Evolutionary conservation across 306 rosid species (phyloP).

Genomic region (Geum urbanum): DNA sequence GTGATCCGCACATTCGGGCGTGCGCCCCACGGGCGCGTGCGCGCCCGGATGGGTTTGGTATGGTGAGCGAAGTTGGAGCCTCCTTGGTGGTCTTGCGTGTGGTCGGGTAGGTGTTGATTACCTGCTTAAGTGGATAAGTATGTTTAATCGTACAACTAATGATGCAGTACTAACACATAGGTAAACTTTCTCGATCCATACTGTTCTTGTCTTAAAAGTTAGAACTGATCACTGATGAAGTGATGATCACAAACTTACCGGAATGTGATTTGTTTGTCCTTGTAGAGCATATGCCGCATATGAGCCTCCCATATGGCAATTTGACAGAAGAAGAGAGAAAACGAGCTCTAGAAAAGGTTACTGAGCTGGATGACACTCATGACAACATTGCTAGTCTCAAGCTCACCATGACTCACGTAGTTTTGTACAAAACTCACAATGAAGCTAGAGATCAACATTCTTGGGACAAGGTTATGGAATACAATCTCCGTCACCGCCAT

Average conservation of each 20-base stretch:
- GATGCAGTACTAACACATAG: no score
- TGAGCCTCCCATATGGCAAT: background rate
- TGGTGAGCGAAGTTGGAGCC: no score
- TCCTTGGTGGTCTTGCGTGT: no score
- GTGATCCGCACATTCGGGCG: no score
- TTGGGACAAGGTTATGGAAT: conserved; percentile 7
- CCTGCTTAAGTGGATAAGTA: no score
- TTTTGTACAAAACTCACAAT: background rate
- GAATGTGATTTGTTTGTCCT: background rate
- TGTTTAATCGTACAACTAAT: no score
- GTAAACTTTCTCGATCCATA: background rate
- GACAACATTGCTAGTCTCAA: conserved; percentile 2
- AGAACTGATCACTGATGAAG: background rate
- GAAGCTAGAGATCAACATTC: conserved; percentile 3
- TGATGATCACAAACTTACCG: no score
- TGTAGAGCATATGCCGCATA: conserved; percentile 4
- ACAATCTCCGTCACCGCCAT: no score
- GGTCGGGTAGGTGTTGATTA: no score
- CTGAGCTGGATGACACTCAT: background rate
- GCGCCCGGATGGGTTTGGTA: no score
- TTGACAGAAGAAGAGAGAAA: background rate
- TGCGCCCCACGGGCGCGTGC: no score
- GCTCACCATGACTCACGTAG: background rate
- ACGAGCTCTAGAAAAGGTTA: background rate
- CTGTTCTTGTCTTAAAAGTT: background rate